Base-by-base conservation (phyloP, 1,139 yeast species). In the Nakaseomyces uthaithaninus region DNA sequence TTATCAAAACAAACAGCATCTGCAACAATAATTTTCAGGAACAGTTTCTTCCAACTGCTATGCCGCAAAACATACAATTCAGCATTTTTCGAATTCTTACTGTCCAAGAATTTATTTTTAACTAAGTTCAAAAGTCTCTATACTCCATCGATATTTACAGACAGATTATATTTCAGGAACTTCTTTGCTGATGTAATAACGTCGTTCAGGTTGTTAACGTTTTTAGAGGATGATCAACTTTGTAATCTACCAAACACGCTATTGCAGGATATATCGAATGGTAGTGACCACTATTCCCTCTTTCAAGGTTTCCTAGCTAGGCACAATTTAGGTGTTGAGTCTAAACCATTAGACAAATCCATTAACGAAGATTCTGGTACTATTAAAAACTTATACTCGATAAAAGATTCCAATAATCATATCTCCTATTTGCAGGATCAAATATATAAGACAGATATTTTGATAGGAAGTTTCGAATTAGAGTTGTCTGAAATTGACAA, bases 101-200 rank as follows among this genome's bases (percentile, higher is more conserved):
- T 27, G n/a, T 12, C 16, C 9, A 28, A 18, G 11, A 28, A 28
- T 16, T 14, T 17, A 14, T 23, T 28, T 10, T 3, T 11, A 28
- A 8, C 12, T 4, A 17, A 17, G 4, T 28, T 28, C 11, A 28
- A 28, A 15, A 17, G 22, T 14, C 9, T 17, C 2, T 28, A 28
- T 17, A 3, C 20, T 11, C 11, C 23, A 3, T 17, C 33, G 6
- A 8, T 28, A 2, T 15, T 28, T 4, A 28, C 20, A 10, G 33
- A 18, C 16, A 28, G 23, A 23, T 10, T 17, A 16, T 28, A 28
- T 17, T 28, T 28, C 16, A 28, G 33, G 4, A 28, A 28, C 11
- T 18, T 28, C 10, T 28, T 28, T 16, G 20, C 36, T n/a, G 34
- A 37, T 22, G 16, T 24, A 3, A 19, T 18, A 11, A 35, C 34